phyloP scores from a whole-genome alignment of 352 stramenopile species.

The Phytophthora citricola region DNA sequence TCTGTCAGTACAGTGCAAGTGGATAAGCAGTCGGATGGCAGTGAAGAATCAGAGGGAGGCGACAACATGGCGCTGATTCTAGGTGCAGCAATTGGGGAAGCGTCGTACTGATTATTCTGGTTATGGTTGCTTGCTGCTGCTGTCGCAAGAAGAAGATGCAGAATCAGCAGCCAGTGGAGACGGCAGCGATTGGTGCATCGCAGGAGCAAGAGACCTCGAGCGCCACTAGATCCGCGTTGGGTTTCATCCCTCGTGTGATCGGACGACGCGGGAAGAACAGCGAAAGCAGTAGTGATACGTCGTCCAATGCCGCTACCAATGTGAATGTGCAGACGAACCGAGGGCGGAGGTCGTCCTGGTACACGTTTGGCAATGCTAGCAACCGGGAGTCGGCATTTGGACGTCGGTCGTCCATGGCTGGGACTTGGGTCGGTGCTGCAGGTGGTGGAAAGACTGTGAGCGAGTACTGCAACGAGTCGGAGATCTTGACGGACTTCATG shows the following conservation, averaged over 20 bases:
- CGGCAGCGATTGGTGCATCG: slow-evolving; percentile 10
- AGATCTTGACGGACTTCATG: slow-evolving; percentile 57
- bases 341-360: slow-evolving; percentile 39
- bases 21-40: slow-evolving; percentile 20
- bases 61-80: slow-evolving; percentile 23
- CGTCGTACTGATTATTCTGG: slow-evolving; percentile 24
- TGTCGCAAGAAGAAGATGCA: slow-evolving; percentile 30
- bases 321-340: slow-evolving; percentile 27
- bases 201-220: slow-evolving; percentile 17
- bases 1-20: slow-evolving; percentile 21
- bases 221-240: slow-evolving; percentile 14
- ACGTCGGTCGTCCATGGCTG: slow-evolving; percentile 38
- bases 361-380: slow-evolving; percentile 37
- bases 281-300: slow-evolving; percentile 27
- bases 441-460: slow-evolving; percentile 52
- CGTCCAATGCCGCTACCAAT: slow-evolving; percentile 29
- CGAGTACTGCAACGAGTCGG: slow-evolving; percentile 70
- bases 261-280: slow-evolving; percentile 22
- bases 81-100: slow-evolving; percentile 21
- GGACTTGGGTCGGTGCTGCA: slow-evolving; percentile 31
- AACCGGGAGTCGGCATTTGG: slow-evolving; percentile 31
- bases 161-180: slow-evolving; percentile 11
- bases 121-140: slow-evolving; percentile 24
- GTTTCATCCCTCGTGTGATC: slow-evolving; percentile 29
- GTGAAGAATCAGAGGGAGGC: background rate